Percentiles rank a stretch among this genome's conserved stretches.
Conservation (phyloP, 371 early-diverging fungal species). For the Mortierella sp. region DNA sequence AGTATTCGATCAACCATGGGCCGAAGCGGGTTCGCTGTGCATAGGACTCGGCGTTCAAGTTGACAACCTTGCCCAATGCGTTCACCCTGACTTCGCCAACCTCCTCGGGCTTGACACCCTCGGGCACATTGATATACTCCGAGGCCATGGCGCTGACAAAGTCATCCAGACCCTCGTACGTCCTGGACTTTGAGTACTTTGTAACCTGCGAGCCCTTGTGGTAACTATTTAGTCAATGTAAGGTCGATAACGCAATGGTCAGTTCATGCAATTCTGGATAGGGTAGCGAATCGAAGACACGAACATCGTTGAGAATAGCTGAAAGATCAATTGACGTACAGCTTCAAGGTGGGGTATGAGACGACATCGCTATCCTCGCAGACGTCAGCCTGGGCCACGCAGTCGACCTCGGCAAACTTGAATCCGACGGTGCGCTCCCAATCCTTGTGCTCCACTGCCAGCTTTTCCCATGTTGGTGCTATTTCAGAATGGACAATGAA, state of each 20-base stretch:
- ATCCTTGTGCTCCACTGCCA: conserved; percentile 59
- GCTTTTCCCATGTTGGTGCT: conserved; percentile 69
- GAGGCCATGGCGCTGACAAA: conserved; percentile 28
- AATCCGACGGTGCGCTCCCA: conserved; percentile 62
- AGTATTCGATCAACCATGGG: conserved; percentile 85
- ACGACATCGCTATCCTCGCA: conserved; percentile 72
- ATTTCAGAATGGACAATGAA: neutral
- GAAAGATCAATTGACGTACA: conserved; percentile 59
- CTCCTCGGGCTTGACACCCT: conserved; percentile 18
- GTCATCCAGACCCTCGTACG: conserved; percentile 22
- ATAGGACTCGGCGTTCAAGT: conserved; percentile 34
- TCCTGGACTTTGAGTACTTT: conserved; percentile 51
- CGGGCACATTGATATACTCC: conserved; percentile 48
- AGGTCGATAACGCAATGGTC: neutral
- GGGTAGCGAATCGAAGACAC: too few species aligned
- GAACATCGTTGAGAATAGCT: neutral
- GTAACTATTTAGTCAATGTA: conserved; percentile 18
- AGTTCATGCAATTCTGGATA: neutral
- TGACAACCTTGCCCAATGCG: conserved; percentile 40
- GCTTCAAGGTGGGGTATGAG: conserved; percentile 74
- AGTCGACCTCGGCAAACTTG: conserved; percentile 84
- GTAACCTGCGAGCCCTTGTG: conserved; percentile 72
- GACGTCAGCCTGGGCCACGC: conserved; percentile 72
- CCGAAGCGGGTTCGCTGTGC: conserved; percentile 31
- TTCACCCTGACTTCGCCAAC: conserved; percentile 47